phyloP scores from a whole-genome alignment of 164 flowering plant genomes.

The Umbellularia californica region DNA sequence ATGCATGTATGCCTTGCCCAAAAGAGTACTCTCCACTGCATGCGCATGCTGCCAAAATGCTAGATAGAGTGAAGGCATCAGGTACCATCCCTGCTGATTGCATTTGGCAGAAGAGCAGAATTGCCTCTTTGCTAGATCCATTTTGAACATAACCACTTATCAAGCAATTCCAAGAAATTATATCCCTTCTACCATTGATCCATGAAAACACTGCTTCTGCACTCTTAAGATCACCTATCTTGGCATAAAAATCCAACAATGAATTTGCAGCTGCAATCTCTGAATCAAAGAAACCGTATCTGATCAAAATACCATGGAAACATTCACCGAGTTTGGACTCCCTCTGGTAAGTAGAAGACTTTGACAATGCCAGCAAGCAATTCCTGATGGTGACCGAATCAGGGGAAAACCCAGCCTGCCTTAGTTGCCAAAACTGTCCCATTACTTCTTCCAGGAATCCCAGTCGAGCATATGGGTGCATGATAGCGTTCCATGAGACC shows the following conservation, averaged over 20 bases:
- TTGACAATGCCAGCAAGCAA: constrained; percentile 13
- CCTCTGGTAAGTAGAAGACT: constrained; percentile 1
- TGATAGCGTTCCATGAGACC: constrained; percentile 21
- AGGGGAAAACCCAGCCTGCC: constrained; percentile 11
- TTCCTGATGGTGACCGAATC: constrained; percentile 18
- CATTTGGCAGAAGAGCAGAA: constrained; percentile 13
- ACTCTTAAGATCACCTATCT: constrained; percentile 3
- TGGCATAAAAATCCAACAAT: constrained; percentile 15
- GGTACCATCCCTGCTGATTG: background rate
- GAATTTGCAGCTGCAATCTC: constrained; percentile 13
- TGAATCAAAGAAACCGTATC: constrained; percentile 10
- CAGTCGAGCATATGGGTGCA: constrained; percentile 14
- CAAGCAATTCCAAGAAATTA: constrained; percentile 20
- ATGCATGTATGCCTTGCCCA: constrained; percentile 12
- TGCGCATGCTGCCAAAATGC: constrained; percentile 15
- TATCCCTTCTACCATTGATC: constrained; percentile 7
- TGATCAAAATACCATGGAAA: constrained; percentile 14
- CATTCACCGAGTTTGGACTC: constrained; percentile 12
- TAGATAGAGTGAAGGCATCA: constrained; percentile 17
- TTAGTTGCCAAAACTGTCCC: constrained; percentile 10
- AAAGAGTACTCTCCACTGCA: constrained; percentile 1
- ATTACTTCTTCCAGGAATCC: constrained; percentile 10
- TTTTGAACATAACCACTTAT: constrained; percentile 10
- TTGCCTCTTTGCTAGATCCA: constrained; percentile 5
- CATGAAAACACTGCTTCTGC: constrained; percentile 12